A percentile compares a stretch with the other conserved stretches of the same genome.
phyloP scores from a whole-genome alignment of 306 rosid genomes.

The Vigna nakashimae region DNA sequence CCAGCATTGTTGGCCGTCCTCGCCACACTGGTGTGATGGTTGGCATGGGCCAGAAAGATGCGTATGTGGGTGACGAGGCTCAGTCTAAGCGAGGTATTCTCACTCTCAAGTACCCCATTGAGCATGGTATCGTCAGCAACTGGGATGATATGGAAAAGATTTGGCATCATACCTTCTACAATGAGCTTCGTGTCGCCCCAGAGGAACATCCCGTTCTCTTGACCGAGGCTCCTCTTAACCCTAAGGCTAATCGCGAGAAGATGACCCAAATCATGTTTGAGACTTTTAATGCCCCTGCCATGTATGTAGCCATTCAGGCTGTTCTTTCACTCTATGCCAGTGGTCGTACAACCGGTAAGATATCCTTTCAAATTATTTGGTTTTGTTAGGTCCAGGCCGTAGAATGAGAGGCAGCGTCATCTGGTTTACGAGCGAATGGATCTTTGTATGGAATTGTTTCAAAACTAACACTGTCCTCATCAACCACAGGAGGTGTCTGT shows the following conservation, averaged over 20 bases:
- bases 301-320: constrained; percentile 99
- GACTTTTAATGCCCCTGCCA: constrained; percentile 95
- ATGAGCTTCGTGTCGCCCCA: constrained; percentile 97
- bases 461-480: no score
- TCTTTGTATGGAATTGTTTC: no score
- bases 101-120: constrained; percentile 87
- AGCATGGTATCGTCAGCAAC: constrained; percentile 87
- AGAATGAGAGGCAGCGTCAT: no score
- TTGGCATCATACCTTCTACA: constrained; percentile 71
- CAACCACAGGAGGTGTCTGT: no score
- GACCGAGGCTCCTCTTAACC: constrained; percentile 96
- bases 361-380: background rate
- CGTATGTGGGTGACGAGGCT: constrained; percentile 71
- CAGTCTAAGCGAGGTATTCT: constrained; percentile 90
- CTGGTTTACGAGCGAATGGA: no score
- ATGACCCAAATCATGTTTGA: constrained; percentile 99
- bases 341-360: constrained; percentile 96
- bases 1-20: constrained; percentile 90
- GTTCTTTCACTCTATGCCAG: constrained; percentile 95
- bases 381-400: background rate
- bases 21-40: constrained; percentile 97
- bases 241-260: constrained; percentile 96
- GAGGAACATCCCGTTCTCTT: constrained; percentile 96
- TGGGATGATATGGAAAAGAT: constrained; percentile 58
- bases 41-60: constrained; percentile 89